Evolutionary conservation across 371 early-diverging fungal genomes (phyloP), one percentile per base, ranked within the genome.

Genomic region (Circinella umbellata): DNA sequence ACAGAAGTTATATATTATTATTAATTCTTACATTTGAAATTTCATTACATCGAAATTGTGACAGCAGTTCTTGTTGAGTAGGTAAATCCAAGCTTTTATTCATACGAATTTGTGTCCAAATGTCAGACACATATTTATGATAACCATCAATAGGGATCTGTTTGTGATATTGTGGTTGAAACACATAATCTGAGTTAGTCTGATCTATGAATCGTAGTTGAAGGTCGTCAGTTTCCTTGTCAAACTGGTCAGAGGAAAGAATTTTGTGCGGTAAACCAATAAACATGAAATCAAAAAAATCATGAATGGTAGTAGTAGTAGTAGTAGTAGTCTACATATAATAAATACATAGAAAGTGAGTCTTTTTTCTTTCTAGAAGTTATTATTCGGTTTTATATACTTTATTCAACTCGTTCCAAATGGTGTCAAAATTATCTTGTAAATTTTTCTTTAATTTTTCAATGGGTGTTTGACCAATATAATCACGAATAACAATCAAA

Each of bases 31-130:
- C 88, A 61, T 87, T 89, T n/a, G 94, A 90, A 69, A 98, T 97
- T 77, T 99, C 99, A 71, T 98, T 98, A 78, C 99, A 99, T 63
- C 98, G 92, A 79, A 93, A 98, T 82, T 98, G 97, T 36, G 99
- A 98, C 67, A 99, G 83, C 57, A 99, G 81, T 75, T 98, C 95
- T 82, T 97, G 97, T 78, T 99, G 99, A 3, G 98, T 98, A 4
- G 99, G 99, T 53, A 99, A 80, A 83, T 99, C 99, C 70, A 99
- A 83, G 71, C 98, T 98, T 69, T 93, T 93, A 85, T 96, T 97
- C 70, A 92, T 88, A 68, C 93, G 81, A 61, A 98, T 95, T 83
- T 94, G 95, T 69, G 90, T 89, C 99, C 99, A 99, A 64, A 99
- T 94, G 54, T 90, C 83, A 63, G 92, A 87, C 6, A 95, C 95